Evolutionary conservation across 176 grass and related monocot species (phyloP), one percentile per base, ranked within the genome.

Genomic region (Typha latifolia): DNA sequence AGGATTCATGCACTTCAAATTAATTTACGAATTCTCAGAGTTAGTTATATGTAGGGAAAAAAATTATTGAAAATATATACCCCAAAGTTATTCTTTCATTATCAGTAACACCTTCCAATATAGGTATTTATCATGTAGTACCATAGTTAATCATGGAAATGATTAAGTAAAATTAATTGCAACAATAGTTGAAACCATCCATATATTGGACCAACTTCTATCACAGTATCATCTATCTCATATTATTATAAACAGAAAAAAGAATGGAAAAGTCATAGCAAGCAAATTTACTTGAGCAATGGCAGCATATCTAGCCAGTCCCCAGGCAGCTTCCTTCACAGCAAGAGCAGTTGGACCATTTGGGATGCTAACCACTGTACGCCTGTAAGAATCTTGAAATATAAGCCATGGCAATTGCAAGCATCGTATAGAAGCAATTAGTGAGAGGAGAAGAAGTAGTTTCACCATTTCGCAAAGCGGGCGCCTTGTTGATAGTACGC

Each of bases 251-350:
- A 37, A 37, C 27, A 2, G 2, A 7, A 37, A 37, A 37, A 43
- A 10, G 8, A 21, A 59, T 59, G 20, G 20, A 22, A 59, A 12
- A 59, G 12, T 7, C 6, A 21, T 59, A 59, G 14, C 53, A 22
- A 19, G 53, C 16, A 59, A 59, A 10, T 22, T 59, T 83, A 99
- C 95, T 75, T 99, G 95, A 64, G 95, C 85, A 79, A 99, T 99
- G 71, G 95, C 81, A 4, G 95, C 95, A 55, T 99, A 99, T 48
- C 95, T 84, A 71, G 95, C 95, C 78, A 99, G 84, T 2, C 95
- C 95, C 89, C 95, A 99, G 53, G 95, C 84, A 64, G 95, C 95
- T 74, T 99, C 95, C 86, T 94, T 99, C 32, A 90, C 95, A 24
- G 95, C 95, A 15, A 99, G 95, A 12, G 75, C 89, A 59, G 95